These are phyloP conservation scores for Mrakia hoshinonis DNA, from an alignment of 768 basidiomycete genomes.

Conservation along the genomic window DNA sequence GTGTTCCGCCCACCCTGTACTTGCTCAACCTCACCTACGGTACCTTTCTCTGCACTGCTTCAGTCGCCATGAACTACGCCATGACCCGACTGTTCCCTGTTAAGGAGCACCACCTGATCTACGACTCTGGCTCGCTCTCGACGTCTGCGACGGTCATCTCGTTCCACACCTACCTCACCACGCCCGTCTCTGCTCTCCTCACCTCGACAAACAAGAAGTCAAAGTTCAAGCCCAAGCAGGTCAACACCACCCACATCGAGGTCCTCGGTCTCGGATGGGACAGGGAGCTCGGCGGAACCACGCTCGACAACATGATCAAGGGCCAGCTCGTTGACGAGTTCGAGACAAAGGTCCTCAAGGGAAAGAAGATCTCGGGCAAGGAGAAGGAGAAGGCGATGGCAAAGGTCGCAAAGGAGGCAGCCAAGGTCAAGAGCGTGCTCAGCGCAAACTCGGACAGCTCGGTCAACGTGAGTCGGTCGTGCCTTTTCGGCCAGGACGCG, in stretches of 20 bases:
- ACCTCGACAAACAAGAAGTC: slow-evolving; percentile 22
- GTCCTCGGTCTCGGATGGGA: slow-evolving; percentile 79
- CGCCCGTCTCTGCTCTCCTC: slow-evolving; percentile 35
- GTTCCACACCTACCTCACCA: slow-evolving; percentile 37
- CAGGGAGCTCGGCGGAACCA: slow-evolving; percentile 64
- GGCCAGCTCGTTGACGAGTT: slow-evolving; percentile 71
- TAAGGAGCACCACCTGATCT: slow-evolving; percentile 67
- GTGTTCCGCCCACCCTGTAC: neutral
- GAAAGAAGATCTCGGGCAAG: slow-evolving; percentile 39
- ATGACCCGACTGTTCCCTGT: slow-evolving; percentile 82
- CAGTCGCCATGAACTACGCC: slow-evolving; percentile 91
- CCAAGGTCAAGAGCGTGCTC: slow-evolving; percentile 78
- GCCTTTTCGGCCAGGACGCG: neutral
- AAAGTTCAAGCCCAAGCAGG: slow-evolving; percentile 20
- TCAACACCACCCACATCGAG: slow-evolving; percentile 58
- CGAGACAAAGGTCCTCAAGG: slow-evolving; percentile 52
- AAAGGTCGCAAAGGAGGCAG: slow-evolving; percentile 89
- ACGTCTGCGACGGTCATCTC: slow-evolving; percentile 41
- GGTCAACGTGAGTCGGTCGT: slow-evolving; percentile 51
- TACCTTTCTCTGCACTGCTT: slow-evolving; percentile 4
- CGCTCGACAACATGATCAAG: slow-evolving; percentile 71
- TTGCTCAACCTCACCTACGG: neutral
- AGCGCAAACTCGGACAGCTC: slow-evolving; percentile 81
- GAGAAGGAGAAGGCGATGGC: slow-evolving; percentile 77
- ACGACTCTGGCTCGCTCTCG: slow-evolving; percentile 75